Conservation (phyloP, 139 green algal genomes). For the Chlorella sp. region DNA sequence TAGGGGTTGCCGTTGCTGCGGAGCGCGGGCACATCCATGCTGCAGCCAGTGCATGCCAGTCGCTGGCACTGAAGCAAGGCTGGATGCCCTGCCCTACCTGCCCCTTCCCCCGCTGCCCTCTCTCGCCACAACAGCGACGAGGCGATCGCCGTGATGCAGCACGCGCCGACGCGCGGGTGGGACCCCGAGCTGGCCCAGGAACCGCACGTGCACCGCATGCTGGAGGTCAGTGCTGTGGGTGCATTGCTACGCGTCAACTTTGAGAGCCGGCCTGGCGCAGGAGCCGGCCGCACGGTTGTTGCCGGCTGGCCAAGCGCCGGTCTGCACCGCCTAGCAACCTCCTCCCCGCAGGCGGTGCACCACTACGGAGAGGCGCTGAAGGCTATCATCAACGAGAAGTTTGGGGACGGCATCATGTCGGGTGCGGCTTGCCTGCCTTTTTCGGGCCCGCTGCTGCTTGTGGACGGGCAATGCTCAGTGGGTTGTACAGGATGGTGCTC, state of each 20-base stretch:
- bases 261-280: too few relatives aligned
- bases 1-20: too few relatives aligned
- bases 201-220: conserved; percentile 48
- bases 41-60: too few relatives aligned
- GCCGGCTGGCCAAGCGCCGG: too few relatives aligned
- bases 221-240: background rate
- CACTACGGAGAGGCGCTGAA: conserved; percentile 53
- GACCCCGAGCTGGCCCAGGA: conserved; percentile 55
- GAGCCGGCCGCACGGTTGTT: too few relatives aligned
- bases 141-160: conserved; percentile 50
- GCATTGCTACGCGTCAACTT: too few relatives aligned
- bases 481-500: too few relatives aligned
- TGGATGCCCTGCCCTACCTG: background rate
- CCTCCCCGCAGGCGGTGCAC: conserved; percentile 41
- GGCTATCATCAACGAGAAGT: conserved; percentile 49
- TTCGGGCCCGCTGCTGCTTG: background rate
- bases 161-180: conserved; percentile 45
- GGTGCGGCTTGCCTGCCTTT: background rate
- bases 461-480: background rate
- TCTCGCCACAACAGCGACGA: background rate
- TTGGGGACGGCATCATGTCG: conserved; percentile 59
- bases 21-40: too few relatives aligned
- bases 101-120: background rate
- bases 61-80: background rate
- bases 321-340: too few relatives aligned